Evolutionary conservation across 2,329 filamentous ascomycete genomes (phyloP).

Genomic region (Pyrenophora seminiperda): DNA sequence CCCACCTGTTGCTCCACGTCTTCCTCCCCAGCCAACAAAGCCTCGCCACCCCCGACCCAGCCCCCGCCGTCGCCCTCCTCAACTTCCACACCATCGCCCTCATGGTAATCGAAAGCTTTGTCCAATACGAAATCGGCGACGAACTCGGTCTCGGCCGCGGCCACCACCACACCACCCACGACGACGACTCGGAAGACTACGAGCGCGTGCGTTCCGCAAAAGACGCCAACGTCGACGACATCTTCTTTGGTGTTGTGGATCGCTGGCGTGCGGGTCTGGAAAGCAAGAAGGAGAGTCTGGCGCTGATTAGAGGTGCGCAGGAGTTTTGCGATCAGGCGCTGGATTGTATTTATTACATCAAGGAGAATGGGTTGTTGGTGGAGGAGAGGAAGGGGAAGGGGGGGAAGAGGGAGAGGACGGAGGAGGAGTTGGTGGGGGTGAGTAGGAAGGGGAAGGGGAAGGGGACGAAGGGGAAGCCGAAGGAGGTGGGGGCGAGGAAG

Average conservation of each 20-base stretch:
- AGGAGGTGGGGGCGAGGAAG: constrained; percentile 24
- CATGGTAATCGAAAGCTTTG: constrained; percentile 40
- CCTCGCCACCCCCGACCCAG: constrained; percentile 21
- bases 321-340: constrained; percentile 43
- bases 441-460: constrained; percentile 1
- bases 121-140: constrained; percentile 35
- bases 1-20: constrained; percentile 32
- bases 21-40: constrained; percentile 37
- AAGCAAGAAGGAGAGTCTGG: constrained; percentile 19
- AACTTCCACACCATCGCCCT: constrained; percentile 44
- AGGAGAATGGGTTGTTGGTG: constrained; percentile 32
- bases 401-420: constrained; percentile 15
- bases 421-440: background rate
- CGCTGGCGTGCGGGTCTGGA: constrained; percentile 38
- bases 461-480: constrained; percentile 9
- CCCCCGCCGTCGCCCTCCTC: constrained; percentile 30
- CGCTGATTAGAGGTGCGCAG: constrained; percentile 34
- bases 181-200: constrained; percentile 9
- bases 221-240: constrained; percentile 32
- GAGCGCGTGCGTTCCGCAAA: constrained; percentile 9
- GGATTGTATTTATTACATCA: constrained; percentile 38
- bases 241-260: constrained; percentile 42
- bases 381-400: constrained; percentile 25
- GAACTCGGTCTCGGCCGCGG: constrained; percentile 19
- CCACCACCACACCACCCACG: constrained; percentile 13